A percentile compares a stretch with the other conserved stretches of the same genome.
Evolutionary conservation across 2,329 filamentous ascomycete species (phyloP).

Genomic region (Graphium sp.): DNA sequence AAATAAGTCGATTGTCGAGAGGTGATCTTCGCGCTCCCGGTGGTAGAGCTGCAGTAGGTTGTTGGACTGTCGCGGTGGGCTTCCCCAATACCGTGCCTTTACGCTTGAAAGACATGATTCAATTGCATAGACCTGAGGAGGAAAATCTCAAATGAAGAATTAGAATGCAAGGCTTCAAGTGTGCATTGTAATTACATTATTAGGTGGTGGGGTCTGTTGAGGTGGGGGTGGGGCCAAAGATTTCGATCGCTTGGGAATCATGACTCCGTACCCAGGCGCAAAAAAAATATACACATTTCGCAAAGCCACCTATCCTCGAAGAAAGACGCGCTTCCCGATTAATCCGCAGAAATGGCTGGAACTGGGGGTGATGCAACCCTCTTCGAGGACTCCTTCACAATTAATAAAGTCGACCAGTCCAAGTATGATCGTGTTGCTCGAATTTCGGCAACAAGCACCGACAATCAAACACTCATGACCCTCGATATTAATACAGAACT

Average conservation of each 20-base stretch:
- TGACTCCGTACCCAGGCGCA: no score
- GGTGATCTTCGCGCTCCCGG: constrained; percentile 63
- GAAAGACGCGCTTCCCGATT: no score
- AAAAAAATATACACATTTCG: no score
- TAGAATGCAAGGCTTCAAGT: no score
- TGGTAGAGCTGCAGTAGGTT: constrained; percentile 14
- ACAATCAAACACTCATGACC: constrained; percentile 58
- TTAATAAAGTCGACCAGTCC: constrained; percentile 61
- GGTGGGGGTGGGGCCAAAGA: no score
- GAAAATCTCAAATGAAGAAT: no score
- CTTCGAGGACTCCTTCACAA: constrained; percentile 81
- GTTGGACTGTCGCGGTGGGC: not conserved
- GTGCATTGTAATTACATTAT: no score
- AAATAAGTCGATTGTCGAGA: constrained; percentile 72
- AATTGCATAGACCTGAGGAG: no score
- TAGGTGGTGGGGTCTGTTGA: no score
- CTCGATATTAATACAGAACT: constrained; percentile 93
- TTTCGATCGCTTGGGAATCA: no score
- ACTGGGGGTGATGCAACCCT: constrained; percentile 73
- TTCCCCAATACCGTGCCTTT: constrained; percentile 2
- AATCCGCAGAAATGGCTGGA: constrained; percentile 31
- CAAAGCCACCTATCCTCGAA: no score
- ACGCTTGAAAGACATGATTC: constrained; percentile 3
- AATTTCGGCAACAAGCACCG: constrained; percentile 58
- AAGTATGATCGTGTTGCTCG: constrained; percentile 96